Conservation (phyloP, 1,284 basidiomycete species). For the Tilletia walkeri region DNA sequence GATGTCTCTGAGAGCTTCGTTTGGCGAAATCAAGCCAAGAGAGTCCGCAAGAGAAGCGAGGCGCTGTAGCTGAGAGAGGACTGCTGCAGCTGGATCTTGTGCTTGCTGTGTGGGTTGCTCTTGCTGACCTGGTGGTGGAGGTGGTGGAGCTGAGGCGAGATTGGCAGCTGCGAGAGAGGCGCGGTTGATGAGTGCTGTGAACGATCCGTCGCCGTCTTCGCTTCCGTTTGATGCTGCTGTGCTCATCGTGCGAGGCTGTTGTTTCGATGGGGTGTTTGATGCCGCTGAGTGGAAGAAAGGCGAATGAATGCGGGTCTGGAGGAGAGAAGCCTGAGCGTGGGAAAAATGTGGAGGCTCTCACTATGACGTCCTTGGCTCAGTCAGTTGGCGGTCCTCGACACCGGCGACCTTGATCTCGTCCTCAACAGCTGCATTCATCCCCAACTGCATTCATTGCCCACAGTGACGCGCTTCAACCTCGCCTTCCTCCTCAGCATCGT, state of each 20-base stretch:
- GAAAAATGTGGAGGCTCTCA: constrained; percentile 11
- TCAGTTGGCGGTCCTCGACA: too few relatives aligned
- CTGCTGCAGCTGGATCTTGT: not conserved
- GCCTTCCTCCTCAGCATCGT: not conserved
- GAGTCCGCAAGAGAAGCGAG: constrained; percentile 29
- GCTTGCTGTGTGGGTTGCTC: not conserved
- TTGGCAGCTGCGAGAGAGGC: not conserved
- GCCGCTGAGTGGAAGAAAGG: not conserved
- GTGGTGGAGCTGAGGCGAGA: not conserved
- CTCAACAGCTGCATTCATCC: not conserved
- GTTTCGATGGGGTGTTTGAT: not conserved
- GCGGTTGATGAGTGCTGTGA: not conserved
- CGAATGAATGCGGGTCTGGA: not conserved
- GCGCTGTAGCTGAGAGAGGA: not conserved
- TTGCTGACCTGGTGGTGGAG: not conserved
- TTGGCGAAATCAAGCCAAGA: constrained; percentile 33
- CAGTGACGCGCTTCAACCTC: not conserved
- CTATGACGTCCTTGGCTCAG: not conserved
- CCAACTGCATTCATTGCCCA: not conserved
- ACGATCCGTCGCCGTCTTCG: not conserved
- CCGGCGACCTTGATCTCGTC: not conserved
- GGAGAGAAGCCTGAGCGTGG: constrained; percentile 8
- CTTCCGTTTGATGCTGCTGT: not conserved
- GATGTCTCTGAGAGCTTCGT: constrained; percentile 41
- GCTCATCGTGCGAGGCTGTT: not conserved